Evolutionary conservation across 352 stramenopile species (phyloP), one percentile per base, ranked within the genome.

Genomic region (Thalassiosira sp.): DNA sequence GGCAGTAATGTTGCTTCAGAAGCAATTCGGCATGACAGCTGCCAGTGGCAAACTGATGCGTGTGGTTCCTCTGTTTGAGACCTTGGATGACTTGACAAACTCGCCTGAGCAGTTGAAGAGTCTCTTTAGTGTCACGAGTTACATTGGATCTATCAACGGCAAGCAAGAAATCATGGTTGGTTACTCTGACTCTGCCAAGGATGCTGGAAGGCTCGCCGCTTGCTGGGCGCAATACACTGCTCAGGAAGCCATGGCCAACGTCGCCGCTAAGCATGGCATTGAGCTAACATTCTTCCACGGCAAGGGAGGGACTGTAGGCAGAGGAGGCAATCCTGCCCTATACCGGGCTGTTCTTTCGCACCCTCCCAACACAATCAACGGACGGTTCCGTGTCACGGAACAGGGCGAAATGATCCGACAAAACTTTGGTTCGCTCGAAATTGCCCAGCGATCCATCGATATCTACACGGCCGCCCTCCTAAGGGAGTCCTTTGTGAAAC

Each of bases 371-470:
- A 95, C 90, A 2, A 93, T 95, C 24, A 90, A 96, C 71, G 93
- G 93, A 45, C 81, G 91, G 45, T 95, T 95, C 89, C 84, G 91
- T 15, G 89, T 95, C 3, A 96, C 93, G 11, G 91, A 95, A 72
- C 93, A 96, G 81, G 93, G 93, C 56, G 93, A 96, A 81, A 95
- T 95, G 91, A 95, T 96, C 59, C 91, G 81, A 16, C 91, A 95
- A 72, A 95, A 95, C 67, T 96, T 95, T 81, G 92, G 92, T 46
- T 82, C 88, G 20, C 61, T 75, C 22, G 56, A 78, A 40, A 91
- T 94, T 65, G 88, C 89, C 15, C 87, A 95, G 65, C 68, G 84
- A 35, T 95, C 90, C 3, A 75, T 96, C 5, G 93, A 96, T 81
- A 90, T 95, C 58, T 95, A 95, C 85, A 95, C 91, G 2, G 82